These are phyloP conservation scores for Chrysochromulina parva DNA, from an alignment of 78 protist genomes.

Conservation along the genomic window DNA sequence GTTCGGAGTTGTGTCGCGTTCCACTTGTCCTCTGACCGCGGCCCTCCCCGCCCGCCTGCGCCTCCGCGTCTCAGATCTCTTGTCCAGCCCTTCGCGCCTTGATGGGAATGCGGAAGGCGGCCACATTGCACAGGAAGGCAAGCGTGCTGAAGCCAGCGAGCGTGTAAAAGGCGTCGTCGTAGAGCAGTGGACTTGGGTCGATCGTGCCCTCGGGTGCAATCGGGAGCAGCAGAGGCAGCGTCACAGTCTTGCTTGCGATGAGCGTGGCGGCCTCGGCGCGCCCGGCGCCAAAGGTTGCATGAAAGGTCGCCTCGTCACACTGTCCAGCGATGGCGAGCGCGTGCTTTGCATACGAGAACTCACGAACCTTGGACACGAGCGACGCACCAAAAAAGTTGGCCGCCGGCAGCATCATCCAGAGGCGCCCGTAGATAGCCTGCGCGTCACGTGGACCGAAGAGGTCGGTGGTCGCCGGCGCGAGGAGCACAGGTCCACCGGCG, in stretches of 20 bases:
- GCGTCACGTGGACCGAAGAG: background rate
- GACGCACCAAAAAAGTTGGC: background rate
- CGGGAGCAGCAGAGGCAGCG: background rate
- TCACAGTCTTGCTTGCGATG: background rate
- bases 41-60: too few relatives aligned
- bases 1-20: too few relatives aligned
- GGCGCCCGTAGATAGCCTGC: background rate
- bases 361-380: background rate
- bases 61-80: too few relatives aligned
- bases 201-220: background rate
- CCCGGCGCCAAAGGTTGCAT: background rate
- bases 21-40: too few relatives aligned
- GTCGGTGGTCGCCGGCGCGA: background rate
- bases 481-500: background rate
- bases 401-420: background rate
- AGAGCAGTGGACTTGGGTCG: background rate
- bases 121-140: background rate
- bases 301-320: background rate
- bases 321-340: background rate
- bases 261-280: background rate
- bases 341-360: background rate
- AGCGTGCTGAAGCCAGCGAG: background rate
- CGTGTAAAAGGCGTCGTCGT: background rate
- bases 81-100: too few relatives aligned
- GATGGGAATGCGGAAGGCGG: background rate